These are phyloP conservation scores for Primulina huaijiensis DNA, from an alignment of 257 asterid species.

Conservation along the genomic window DNA sequence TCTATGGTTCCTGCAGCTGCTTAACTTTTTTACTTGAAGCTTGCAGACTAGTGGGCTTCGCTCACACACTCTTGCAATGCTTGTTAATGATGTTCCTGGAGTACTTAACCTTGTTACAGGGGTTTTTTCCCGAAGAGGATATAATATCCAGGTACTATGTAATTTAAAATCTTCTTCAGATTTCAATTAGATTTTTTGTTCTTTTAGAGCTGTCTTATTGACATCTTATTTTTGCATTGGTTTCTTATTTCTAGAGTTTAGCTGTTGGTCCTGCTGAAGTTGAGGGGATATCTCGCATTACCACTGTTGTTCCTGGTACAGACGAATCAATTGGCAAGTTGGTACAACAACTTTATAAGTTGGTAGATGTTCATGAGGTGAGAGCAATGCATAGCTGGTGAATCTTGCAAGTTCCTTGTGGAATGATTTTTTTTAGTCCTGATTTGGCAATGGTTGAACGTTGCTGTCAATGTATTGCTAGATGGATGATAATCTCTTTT, in stretches of 20 bases:
- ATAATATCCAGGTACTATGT: slow-evolving; percentile 75
- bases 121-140: slow-evolving; percentile 94
- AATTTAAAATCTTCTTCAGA: slow-evolving; percentile 18
- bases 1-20: slow-evolving; percentile 18
- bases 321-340: slow-evolving; percentile 81
- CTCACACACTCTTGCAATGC: slow-evolving; percentile 91
- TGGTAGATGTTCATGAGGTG: slow-evolving; percentile 94
- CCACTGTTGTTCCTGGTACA: slow-evolving; percentile 98
- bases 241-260: slow-evolving; percentile 61
- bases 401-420: slow-evolving; percentile 16
- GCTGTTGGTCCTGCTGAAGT: slow-evolving; percentile 97
- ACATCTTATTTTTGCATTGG: slow-evolving; percentile 14
- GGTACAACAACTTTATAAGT: slow-evolving; percentile 79
- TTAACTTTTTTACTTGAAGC: slow-evolving; percentile 25
- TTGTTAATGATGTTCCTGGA: slow-evolving; percentile 94
- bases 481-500: not conserved
- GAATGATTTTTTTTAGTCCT: not conserved
- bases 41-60: slow-evolving; percentile 86
- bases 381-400: slow-evolving; percentile 32
- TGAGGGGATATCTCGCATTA: slow-evolving; percentile 93
- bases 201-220: slow-evolving; percentile 12
- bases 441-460: slow-evolving; percentile 8
- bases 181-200: not conserved
- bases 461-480: slow-evolving; percentile 12
- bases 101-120: slow-evolving; percentile 92